A percentile compares a stretch with the other conserved stretches of the same genome.
These are phyloP conservation scores for Claviceps quebecensis DNA, from an alignment of 2,329 filamentous ascomycete species.

Conservation along the genomic window DNA sequence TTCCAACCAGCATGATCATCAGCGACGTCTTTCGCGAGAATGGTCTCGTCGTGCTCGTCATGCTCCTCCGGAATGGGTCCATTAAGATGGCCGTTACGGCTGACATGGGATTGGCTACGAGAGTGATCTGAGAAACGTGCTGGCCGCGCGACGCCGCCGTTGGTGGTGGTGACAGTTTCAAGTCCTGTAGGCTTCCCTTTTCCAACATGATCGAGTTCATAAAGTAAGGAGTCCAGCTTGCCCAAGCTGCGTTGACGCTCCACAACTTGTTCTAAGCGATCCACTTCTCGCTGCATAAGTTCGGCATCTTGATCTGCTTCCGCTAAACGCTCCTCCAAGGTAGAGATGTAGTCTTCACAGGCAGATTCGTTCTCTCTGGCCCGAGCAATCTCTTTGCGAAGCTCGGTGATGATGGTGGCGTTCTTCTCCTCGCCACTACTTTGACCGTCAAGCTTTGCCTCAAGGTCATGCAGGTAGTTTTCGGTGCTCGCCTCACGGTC, in stretches of 20 bases:
- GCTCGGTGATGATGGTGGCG: conserved; percentile 65
- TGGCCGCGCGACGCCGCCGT: conserved; percentile 27
- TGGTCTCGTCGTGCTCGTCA: conserved; percentile 36
- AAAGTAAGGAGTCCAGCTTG: conserved; percentile 81
- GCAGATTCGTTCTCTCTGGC: conserved; percentile 80
- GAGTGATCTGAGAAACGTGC: conserved; percentile 37
- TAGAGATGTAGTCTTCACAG: conserved; percentile 94
- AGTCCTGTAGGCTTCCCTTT: conserved; percentile 32
- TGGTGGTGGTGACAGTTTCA: conserved; percentile 17
- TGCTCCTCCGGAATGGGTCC: conserved; percentile 41
- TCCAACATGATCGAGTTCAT: conserved; percentile 74
- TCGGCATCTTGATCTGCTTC: conserved; percentile 94
- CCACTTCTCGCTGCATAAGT: conserved; percentile 91
- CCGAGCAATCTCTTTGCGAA: conserved; percentile 82
- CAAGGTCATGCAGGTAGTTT: conserved; percentile 81
- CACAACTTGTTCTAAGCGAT: conserved; percentile 84
- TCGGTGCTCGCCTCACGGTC: conserved; percentile 88
- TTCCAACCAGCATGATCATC: conserved; percentile 11
- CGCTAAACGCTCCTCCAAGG: conserved; percentile 83
- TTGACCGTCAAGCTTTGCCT: conserved; percentile 79
- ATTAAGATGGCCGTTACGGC: conserved; percentile 38
- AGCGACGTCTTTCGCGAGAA: conserved; percentile 34
- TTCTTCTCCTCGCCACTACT: conserved; percentile 89
- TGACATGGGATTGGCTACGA: conserved; percentile 38
- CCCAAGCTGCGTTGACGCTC: conserved; percentile 91